Percentiles rank a stretch among this genome's conserved stretches.
Conservation (phyloP, 495 filamentous ascomycete species). For the Podospora anserina region DNA sequence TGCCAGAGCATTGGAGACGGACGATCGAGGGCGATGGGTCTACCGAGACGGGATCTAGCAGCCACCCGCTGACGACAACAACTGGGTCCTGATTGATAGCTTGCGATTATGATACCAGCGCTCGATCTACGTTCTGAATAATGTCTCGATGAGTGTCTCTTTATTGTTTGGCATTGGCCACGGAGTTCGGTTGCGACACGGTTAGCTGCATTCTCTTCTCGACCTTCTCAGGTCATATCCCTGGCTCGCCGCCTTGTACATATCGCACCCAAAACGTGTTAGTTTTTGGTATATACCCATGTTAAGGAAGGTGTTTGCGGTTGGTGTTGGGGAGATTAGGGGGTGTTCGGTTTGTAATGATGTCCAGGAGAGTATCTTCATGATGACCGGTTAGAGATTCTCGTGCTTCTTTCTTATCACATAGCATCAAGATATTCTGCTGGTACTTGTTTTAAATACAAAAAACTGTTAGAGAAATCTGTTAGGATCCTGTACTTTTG, state of each 20-base stretch:
- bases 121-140: conserved; percentile 29
- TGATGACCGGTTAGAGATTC: neutral
- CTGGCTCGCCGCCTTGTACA: neutral
- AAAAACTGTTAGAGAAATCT: conserved; percentile 9
- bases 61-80: conserved; percentile 32
- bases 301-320: neutral
- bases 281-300: neutral
- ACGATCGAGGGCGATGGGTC: conserved; percentile 86
- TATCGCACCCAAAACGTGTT: neutral
- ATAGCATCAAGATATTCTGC: conserved; percentile 19
- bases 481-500: neutral
- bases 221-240: neutral
- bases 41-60: conserved; percentile 53
- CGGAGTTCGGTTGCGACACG: conserved; percentile 39
- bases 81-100: conserved; percentile 30
- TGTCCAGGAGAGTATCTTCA: conserved; percentile 8
- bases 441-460: conserved; percentile 16
- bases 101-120: conserved; percentile 26
- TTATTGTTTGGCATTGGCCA: conserved; percentile 41
- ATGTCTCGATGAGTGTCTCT: conserved; percentile 33
- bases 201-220: conserved; percentile 4
- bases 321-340: neutral
- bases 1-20: conserved; percentile 95
- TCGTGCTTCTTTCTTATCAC: conserved; percentile 11
- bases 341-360: neutral